Conservation (phyloP, 306 rosid genomes). For the Glycine latifolia region DNA sequence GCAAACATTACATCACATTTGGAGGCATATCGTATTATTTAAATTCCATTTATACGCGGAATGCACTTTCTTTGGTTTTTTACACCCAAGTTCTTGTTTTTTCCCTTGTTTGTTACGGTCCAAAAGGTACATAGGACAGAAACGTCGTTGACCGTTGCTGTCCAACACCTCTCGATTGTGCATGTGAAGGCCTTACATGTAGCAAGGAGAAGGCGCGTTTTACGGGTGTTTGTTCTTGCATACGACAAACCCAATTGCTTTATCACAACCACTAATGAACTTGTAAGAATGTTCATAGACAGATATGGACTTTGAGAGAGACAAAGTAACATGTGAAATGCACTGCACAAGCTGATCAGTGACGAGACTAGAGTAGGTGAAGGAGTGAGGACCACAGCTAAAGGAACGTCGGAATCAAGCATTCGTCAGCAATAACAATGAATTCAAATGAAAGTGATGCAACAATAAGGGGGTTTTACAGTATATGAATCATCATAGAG, state of each 20-base stretch:
- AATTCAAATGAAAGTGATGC: not conserved
- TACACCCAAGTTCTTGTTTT: not conserved
- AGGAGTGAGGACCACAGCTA: not conserved
- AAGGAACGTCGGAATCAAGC: slow-evolving; percentile 20
- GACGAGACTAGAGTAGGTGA: not conserved
- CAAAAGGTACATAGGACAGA: not conserved
- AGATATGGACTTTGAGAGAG: no score
- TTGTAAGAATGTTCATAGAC: not conserved
- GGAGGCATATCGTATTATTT: not conserved
- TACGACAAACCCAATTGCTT: slow-evolving; percentile 4
- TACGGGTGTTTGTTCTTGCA: slow-evolving; percentile 18
- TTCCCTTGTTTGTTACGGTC: not conserved
- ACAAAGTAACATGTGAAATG: not conserved
- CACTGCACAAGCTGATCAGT: not conserved
- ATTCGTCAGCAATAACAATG: slow-evolving; percentile 1
- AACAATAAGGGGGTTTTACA: not conserved
- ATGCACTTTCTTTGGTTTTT: slow-evolving; percentile 2
- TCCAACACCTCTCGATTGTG: not conserved
- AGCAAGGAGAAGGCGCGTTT: not conserved
- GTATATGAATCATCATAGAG: no score
- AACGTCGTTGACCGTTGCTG: slow-evolving; percentile 14
- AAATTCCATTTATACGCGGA: not conserved
- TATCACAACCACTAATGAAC: not conserved
- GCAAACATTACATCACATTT: not conserved
- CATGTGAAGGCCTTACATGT: slow-evolving; percentile 1